Evolutionary conservation across 108 stramenopile genomes (phyloP).

Genomic region (Nannochloropsis oceanica): DNA sequence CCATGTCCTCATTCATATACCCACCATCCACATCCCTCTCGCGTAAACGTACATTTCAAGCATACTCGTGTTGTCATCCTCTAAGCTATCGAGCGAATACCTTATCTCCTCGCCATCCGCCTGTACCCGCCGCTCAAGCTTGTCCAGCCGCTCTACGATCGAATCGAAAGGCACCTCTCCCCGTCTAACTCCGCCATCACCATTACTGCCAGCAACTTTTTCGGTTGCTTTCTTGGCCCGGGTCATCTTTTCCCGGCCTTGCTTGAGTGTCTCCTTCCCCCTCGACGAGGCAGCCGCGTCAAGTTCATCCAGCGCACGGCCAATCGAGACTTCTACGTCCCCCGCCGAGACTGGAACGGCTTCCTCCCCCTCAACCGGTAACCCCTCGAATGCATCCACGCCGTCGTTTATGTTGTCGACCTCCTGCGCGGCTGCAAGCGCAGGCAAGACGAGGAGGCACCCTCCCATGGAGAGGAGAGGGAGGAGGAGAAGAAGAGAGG

Average conservation of each 20-base stretch:
- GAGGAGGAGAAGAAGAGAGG: no score
- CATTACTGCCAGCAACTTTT: background rate
- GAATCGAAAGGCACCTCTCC: background rate
- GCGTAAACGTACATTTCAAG: background rate
- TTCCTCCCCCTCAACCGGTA: background rate
- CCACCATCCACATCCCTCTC: background rate
- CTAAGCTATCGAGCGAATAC: background rate
- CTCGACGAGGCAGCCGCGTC: background rate
- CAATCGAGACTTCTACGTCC: background rate
- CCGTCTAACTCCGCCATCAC: background rate
- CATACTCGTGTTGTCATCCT: background rate
- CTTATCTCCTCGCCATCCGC: background rate
- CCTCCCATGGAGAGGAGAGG: no score
- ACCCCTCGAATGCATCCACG: background rate
- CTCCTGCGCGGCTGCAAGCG: background rate
- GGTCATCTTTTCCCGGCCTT: background rate
- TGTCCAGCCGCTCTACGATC: background rate
- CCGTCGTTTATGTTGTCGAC: background rate
- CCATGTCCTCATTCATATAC: background rate
- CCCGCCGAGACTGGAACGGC: background rate
- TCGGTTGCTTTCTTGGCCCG: background rate
- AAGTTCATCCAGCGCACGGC: background rate
- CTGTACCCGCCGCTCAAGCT: background rate
- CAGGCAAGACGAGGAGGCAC: no score
- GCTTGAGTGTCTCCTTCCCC: no score